Evolutionary conservation across 2,329 filamentous ascomycete genomes (phyloP).

Genomic region (Trichocomaceae sp.): DNA sequence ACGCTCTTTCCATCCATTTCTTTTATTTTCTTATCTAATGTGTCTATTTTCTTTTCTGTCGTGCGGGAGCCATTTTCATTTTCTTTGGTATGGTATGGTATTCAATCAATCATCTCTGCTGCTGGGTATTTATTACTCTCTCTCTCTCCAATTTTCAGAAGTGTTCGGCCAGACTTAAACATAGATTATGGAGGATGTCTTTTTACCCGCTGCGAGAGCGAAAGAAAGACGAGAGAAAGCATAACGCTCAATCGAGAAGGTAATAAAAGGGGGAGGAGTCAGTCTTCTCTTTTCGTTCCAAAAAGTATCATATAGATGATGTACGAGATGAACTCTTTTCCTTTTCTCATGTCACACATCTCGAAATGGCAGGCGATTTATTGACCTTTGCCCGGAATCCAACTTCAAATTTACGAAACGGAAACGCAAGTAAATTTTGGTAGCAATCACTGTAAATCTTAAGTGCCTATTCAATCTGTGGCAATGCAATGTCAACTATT

Average conservation of each 20-base stretch:
- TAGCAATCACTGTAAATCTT: background rate
- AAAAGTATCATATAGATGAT: background rate
- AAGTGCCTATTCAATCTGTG: no score
- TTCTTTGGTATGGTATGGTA: slow-evolving; percentile 13
- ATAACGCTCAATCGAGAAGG: slow-evolving; percentile 10
- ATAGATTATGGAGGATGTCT: background rate
- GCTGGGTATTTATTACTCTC: slow-evolving; percentile 10
- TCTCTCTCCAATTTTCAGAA: slow-evolving; percentile 1
- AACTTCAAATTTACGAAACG: background rate
- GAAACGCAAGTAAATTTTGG: background rate
- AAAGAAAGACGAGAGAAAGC: background rate
- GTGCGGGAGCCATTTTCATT: slow-evolving; percentile 16
- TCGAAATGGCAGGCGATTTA: background rate
- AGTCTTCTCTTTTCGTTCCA: background rate
- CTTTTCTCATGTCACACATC: background rate
- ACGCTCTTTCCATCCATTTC: slow-evolving; percentile 10
- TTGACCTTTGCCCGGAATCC: background rate
- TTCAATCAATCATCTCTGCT: slow-evolving; percentile 15
- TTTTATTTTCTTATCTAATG: slow-evolving; percentile 21
- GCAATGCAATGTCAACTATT: no score
- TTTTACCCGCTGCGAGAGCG: background rate
- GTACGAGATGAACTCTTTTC: background rate
- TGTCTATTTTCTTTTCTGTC: slow-evolving; percentile 22
- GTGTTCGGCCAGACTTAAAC: background rate
- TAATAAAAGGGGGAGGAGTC: background rate